Evolutionary conservation across 495 filamentous ascomycete genomes (phyloP).

Genomic region (Aspergillus biplanus): DNA sequence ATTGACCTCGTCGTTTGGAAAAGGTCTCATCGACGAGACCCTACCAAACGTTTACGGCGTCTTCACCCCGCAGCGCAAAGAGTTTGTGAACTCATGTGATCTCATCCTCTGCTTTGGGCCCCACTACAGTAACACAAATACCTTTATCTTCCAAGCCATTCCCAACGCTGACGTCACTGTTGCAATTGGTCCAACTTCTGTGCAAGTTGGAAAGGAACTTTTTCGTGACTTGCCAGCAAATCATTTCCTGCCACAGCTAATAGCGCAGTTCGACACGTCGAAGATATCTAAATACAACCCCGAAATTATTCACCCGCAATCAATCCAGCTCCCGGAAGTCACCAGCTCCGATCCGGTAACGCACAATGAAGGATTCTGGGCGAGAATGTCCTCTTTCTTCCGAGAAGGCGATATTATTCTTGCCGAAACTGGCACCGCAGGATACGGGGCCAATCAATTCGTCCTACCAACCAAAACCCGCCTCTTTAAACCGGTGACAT

Average conservation of each 20-base stretch:
- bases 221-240: constrained; percentile 23
- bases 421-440: constrained; percentile 41
- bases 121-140: constrained; percentile 33
- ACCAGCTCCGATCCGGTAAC: constrained; percentile 14
- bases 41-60: constrained; percentile 37
- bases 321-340: constrained; percentile 1
- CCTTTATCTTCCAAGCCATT: constrained; percentile 24
- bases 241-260: constrained; percentile 18
- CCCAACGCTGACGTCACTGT: constrained; percentile 24
- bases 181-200: constrained; percentile 10
- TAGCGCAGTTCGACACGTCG: constrained; percentile 19
- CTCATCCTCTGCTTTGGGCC: constrained; percentile 37
- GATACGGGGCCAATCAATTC: constrained; percentile 29
- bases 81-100: constrained; percentile 32
- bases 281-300: constrained; percentile 14
- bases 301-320: constrained; percentile 5
- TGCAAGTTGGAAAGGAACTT: constrained; percentile 20
- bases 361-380: constrained; percentile 30
- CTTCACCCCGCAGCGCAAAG: constrained; percentile 18
- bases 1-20: constrained; percentile 33
- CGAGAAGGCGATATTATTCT: constrained; percentile 36
- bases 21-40: constrained; percentile 36
- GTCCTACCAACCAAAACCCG: constrained; percentile 27
- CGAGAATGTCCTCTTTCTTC: constrained; percentile 27
- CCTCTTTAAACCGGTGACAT: constrained; percentile 38